These are phyloP conservation scores for Sugiyamaella chiloensis DNA, from an alignment of 805 yeast species.

Conservation along the genomic window DNA sequence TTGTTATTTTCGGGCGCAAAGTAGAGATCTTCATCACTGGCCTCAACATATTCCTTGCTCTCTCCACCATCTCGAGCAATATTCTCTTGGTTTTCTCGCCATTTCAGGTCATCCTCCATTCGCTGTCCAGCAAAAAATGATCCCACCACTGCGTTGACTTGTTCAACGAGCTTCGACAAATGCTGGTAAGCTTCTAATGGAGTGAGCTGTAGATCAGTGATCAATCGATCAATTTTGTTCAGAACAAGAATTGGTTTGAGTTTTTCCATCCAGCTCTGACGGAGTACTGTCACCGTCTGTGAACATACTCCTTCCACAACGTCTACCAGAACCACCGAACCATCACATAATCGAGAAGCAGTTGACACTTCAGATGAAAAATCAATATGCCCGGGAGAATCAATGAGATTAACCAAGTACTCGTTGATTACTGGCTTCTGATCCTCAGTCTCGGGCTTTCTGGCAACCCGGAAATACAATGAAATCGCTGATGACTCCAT, in stretches of 20 bases:
- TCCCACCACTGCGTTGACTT: slow-evolving; percentile 92
- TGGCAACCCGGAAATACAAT: slow-evolving; percentile 72
- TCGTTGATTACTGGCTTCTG: slow-evolving; percentile 49
- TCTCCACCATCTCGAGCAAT: slow-evolving; percentile 24
- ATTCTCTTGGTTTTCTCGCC: slow-evolving; percentile 51
- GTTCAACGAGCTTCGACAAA: slow-evolving; percentile 75
- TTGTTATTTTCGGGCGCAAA: slow-evolving; percentile 85
- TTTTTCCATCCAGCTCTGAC: slow-evolving; percentile 95
- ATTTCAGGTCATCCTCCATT: slow-evolving; percentile 73
- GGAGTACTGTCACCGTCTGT: slow-evolving; percentile 88
- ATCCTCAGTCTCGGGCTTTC: slow-evolving; percentile 23
- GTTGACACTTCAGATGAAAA: slow-evolving; percentile 95
- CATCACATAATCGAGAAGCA: slow-evolving; percentile 94
- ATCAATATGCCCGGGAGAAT: slow-evolving; percentile 99
- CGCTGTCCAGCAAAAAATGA: slow-evolving; percentile 89
- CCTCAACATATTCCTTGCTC: slow-evolving; percentile 59
- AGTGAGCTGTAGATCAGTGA: slow-evolving; percentile 74
- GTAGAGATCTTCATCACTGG: slow-evolving; percentile 76
- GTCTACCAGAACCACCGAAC: slow-evolving; percentile 92
- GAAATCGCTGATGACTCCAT: slow-evolving; percentile 98
- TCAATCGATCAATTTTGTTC: slow-evolving; percentile 85
- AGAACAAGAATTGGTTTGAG: slow-evolving; percentile 82
- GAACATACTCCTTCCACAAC: slow-evolving; percentile 98
- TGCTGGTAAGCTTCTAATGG: slow-evolving; percentile 85
- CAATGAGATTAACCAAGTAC: slow-evolving; percentile 85